Percentiles rank a stretch among this genome's conserved stretches.
phyloP scores from a whole-genome alignment of 441 rosid species.

The Populus hybrid region DNA sequence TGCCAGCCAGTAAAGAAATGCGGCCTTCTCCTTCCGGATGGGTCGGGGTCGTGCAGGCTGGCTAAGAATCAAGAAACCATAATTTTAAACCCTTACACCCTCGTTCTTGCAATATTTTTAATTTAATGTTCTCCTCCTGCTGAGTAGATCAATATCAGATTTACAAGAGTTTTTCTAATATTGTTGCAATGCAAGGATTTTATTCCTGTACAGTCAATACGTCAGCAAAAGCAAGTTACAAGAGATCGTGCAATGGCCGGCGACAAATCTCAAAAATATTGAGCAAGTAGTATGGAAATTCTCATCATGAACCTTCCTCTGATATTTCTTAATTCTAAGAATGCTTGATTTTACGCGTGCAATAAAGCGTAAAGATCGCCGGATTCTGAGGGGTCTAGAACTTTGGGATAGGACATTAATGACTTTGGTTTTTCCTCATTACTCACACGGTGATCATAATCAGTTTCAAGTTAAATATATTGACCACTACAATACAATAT shows the following conservation, averaged over 20 bases:
- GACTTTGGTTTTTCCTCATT: not conserved
- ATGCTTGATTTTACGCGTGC: not conserved
- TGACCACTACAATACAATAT: not conserved
- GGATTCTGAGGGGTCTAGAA: slow-evolving; percentile 8
- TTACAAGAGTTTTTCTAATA: slow-evolving; percentile 15
- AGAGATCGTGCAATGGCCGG: slow-evolving; percentile 45
- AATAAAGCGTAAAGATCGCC: slow-evolving; percentile 20
- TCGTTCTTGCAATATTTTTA: not conserved
- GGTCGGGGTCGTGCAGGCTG: slow-evolving; percentile 19
- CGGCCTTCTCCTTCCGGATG: not conserved
- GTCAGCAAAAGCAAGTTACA: not conserved
- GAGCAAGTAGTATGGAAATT: not conserved
- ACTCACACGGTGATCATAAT: not conserved
- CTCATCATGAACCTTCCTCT: slow-evolving; percentile 14
- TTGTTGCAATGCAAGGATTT: slow-evolving; percentile 23
- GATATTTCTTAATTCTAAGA: not conserved
- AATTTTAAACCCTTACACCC: not conserved
- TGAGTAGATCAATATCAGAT: slow-evolving; percentile 29
- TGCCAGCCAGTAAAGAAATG: slow-evolving; percentile 7
- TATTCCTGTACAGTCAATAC: slow-evolving; percentile 1
- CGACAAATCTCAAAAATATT: not conserved
- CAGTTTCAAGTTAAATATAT: not conserved
- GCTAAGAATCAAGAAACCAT: slow-evolving; percentile 8
- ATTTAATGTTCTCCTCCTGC: not conserved
- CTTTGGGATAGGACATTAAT: not conserved